Evolutionary conservation across 129 eudicot genomes (phyloP).

Genomic region (Oenanthe sinensis): DNA sequence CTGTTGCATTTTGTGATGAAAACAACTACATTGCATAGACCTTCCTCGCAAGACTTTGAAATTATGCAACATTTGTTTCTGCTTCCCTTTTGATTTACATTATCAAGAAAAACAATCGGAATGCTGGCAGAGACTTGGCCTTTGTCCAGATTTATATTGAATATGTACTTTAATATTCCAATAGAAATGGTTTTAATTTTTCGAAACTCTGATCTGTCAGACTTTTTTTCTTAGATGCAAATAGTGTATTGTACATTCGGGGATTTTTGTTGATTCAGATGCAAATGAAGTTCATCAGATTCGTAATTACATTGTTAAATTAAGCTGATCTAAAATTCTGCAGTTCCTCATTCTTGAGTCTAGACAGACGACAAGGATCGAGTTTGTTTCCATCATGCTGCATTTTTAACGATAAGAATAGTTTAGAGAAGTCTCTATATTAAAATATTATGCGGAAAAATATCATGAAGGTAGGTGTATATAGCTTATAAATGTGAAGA

Average conservation of each 20-base stretch:
- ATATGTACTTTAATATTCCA: neutral
- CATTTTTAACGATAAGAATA: neutral
- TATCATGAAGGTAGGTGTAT: neutral
- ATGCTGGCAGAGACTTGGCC: neutral
- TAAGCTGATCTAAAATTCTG: neutral
- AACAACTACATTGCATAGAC: neutral
- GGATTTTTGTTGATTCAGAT: too few relatives aligned
- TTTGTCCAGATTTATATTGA: neutral
- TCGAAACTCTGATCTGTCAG: too few relatives aligned
- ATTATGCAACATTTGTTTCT: neutral
- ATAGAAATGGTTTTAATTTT: neutral
- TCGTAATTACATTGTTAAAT: neutral
- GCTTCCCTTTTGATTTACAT: neutral
- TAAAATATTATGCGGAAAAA: neutral
- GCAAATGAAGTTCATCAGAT: too few relatives aligned
- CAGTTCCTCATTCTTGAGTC: neutral
- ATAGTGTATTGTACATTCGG: neutral
- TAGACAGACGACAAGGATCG: neutral
- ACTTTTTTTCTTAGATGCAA: neutral
- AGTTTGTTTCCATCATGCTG: neutral
- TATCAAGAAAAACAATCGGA: neutral
- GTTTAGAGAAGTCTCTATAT: neutral
- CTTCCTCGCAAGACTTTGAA: neutral
- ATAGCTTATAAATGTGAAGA: neutral
- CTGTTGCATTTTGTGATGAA: conserved; percentile 34